These are phyloP conservation scores for Melampsora larici-populina DNA, from an alignment of 1,284 basidiomycete species.

Conservation along the genomic window DNA sequence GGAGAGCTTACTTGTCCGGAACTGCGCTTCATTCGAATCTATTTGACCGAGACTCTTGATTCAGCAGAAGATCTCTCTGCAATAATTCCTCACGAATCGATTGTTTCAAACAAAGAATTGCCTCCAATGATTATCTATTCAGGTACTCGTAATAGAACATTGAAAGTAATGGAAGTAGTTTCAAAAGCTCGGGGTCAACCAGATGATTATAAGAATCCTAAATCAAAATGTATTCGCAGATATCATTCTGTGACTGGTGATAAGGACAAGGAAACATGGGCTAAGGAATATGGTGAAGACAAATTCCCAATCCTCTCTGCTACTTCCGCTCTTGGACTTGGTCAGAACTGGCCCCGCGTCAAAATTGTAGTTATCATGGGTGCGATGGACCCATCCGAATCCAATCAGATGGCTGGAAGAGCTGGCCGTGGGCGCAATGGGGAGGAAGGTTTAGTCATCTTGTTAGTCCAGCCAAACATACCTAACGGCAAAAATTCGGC, in stretches of 20 bases:
- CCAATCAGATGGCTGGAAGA: too few relatives aligned
- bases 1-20: neutral
- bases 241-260: constrained; percentile 1
- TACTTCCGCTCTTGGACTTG: too few relatives aligned
- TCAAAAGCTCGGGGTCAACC: neutral
- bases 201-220: neutral
- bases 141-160: neutral
- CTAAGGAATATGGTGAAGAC: neutral
- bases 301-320: neutral
- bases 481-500: too few relatives aligned
- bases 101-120: neutral
- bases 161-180: neutral
- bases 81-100: neutral
- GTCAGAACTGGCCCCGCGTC: too few relatives aligned
- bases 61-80: neutral
- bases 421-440: too few relatives aligned
- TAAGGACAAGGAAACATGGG: neutral
- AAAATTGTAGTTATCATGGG: too few relatives aligned
- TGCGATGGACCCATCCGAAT: too few relatives aligned
- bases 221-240: neutral
- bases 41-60: neutral
- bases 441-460: too few relatives aligned
- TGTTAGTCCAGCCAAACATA: too few relatives aligned
- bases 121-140: neutral
- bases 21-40: neutral